Conservation (phyloP, 352 stramenopile genomes). For the Discostella stelligera region DNA sequence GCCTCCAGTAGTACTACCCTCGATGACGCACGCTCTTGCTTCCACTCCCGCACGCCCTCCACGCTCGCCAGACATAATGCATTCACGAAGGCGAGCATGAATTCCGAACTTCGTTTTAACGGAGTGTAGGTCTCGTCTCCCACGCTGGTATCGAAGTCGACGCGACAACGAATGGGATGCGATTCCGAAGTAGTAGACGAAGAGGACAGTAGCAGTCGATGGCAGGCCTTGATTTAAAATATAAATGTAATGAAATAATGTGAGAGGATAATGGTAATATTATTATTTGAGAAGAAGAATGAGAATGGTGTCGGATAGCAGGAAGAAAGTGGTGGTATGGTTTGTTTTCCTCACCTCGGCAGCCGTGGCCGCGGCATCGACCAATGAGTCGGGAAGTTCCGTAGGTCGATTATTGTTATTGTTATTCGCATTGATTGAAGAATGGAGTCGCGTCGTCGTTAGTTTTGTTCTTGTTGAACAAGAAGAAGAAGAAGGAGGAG, state of each 20-base stretch:
- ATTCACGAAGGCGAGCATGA: slow-evolving; percentile 78
- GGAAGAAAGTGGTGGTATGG: not conserved
- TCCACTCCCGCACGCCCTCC: slow-evolving; percentile 54
- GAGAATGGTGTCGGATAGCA: not conserved
- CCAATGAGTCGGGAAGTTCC: slow-evolving; percentile 74
- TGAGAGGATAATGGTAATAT: no score
- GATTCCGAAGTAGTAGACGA: not conserved
- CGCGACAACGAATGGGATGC: slow-evolving; percentile 52
- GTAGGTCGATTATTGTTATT: slow-evolving; percentile 48
- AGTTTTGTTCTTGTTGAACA: not conserved
- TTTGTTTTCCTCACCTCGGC: slow-evolving; percentile 25
- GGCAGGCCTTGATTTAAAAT: slow-evolving; percentile 32
- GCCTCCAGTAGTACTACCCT: slow-evolving; percentile 56
- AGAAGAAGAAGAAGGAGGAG: not conserved
- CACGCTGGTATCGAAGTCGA: slow-evolving; percentile 84
- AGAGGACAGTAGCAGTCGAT: slow-evolving; percentile 21
- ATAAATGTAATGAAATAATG: no score
- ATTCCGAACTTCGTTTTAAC: slow-evolving; percentile 79
- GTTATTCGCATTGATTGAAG: not conserved
- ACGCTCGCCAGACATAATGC: slow-evolving; percentile 60
- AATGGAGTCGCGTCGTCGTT: not conserved
- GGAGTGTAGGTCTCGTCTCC: slow-evolving; percentile 85
- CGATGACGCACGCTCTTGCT: slow-evolving; percentile 61
- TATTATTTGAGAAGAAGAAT: not conserved
- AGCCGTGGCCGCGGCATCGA: slow-evolving; percentile 64